Evolutionary conservation across 2,329 filamentous ascomycete species (phyloP), one percentile per base, ranked within the genome.

Genomic region (Ophiocordyceps camponoti-rufipedis): DNA sequence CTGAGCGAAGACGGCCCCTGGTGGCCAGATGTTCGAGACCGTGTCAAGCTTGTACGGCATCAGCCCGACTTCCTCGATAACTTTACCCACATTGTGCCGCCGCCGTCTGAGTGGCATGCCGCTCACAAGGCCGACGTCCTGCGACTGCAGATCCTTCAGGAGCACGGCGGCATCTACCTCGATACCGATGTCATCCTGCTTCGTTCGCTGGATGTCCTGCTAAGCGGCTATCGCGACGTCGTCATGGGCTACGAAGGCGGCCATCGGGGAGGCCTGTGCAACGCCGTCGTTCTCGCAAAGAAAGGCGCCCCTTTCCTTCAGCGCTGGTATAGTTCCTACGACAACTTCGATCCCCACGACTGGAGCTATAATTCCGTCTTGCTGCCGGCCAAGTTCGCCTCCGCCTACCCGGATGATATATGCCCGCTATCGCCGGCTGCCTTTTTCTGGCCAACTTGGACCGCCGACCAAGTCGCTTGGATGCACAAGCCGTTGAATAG

Each of bases 101-200:
- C 44, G 10, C 44, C 44, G 3, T 4, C 23, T 7, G 18, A 45
- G 4, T 45, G 44, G 44, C 8, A 43, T 38, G 29, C 44, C 32
- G 44, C 44, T 7, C 44, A 46, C 41, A 46, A 46, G 44, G 44
- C 40, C 8, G 44, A 46, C 40, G 23, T 46, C 18, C 31, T 46
- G 18, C 40, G 44, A 16, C 44, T 46, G 9, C 44, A 43, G 40
- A 46, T 46, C 12, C 40, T 46, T 11, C 18, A 14, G 6, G 19
- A 12, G 8, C 9, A 46, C 18, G 44, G 40, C 14, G 44, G 44
- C 16, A 42, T 46, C 16, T 46, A 46, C 13, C 40, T 46, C 31
- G 44, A 46, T 14, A 29, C 19, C 29, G 44, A 46, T n/a, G 31
- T 28, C 31, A 43, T 46, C 29, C 4, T 46, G 12, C 44, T 43